A percentile compares a stretch with the other conserved stretches of the same genome.
Conservation (phyloP, 2,329 filamentous ascomycete genomes). For the Hymenoscyphus fraxineus region DNA sequence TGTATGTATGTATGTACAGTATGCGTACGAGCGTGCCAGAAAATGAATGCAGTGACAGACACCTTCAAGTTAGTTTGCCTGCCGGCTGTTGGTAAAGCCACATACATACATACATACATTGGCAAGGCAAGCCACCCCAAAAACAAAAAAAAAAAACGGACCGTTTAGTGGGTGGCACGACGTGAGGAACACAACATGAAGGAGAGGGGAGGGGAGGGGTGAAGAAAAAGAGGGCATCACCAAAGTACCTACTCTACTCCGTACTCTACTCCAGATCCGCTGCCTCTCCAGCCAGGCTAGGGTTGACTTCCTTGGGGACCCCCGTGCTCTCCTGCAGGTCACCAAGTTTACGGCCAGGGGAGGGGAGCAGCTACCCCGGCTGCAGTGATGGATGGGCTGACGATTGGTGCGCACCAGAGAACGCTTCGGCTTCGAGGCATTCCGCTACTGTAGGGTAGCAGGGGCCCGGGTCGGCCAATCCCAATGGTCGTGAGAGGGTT, state of each 20-base stretch:
- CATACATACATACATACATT: too few species aligned
- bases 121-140: not conserved
- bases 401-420: constrained; percentile 11
- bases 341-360: constrained; percentile 15
- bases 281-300: not conserved
- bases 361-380: not conserved
- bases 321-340: constrained; percentile 13
- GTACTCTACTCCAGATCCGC: not conserved
- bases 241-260: constrained; percentile 11
- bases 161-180: constrained; percentile 2
- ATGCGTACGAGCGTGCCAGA: too few species aligned
- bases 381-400: not conserved
- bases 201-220: not conserved
- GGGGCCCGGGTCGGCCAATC: not conserved
- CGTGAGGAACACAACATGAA: not conserved
- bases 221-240: constrained; percentile 4
- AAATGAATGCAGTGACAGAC: too few species aligned
- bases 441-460: constrained; percentile 20
- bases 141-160: constrained; percentile 1
- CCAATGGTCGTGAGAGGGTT: not conserved
- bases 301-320: not conserved
- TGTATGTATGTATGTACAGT: too few species aligned
- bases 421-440: constrained; percentile 10
- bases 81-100: too few species aligned
- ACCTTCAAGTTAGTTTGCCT: too few species aligned